Conservation (phyloP, 495 filamentous ascomycete genomes). For the Aspergillus campestris region DNA sequence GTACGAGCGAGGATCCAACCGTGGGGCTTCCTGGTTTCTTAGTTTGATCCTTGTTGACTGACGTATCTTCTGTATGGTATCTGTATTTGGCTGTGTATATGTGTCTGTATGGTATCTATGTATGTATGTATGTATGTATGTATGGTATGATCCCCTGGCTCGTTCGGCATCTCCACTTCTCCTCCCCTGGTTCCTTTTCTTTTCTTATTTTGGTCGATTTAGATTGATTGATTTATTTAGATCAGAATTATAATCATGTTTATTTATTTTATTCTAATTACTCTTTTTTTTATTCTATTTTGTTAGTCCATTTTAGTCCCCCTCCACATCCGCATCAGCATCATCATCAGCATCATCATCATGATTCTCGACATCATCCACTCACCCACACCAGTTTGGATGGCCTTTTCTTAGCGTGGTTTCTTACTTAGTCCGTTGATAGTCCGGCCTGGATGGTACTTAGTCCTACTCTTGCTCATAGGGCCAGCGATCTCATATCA, state of each 20-base stretch:
- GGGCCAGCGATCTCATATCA: slow-evolving; percentile 22
- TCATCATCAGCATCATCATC: slow-evolving; percentile 10
- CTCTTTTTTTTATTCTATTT: slow-evolving; percentile 13
- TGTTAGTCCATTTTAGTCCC: slow-evolving; percentile 4
- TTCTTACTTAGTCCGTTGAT: slow-evolving; percentile 11
- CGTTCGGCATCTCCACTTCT: slow-evolving; percentile 4
- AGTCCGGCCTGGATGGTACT: slow-evolving; percentile 15
- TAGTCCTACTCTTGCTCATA: slow-evolving; percentile 6
- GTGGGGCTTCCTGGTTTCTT: slow-evolving; percentile 1
- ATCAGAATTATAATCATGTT: neutral
- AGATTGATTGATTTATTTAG: neutral
- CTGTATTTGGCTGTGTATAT: no score
- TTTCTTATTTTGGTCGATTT: neutral
- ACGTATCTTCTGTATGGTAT: neutral
- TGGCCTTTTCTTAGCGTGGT: slow-evolving; percentile 10
- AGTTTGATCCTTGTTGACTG: neutral
- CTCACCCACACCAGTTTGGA: slow-evolving; percentile 10
- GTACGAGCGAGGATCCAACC: neutral
- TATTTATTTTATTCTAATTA: slow-evolving; percentile 6
- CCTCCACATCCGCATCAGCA: neutral
- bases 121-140: no score
- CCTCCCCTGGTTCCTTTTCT: slow-evolving; percentile 5
- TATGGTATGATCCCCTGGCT: neutral
- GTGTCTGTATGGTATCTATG: no score
- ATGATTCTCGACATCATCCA: slow-evolving; percentile 15